phyloP scores from a whole-genome alignment of 345 rosid species.

The Punica granatum region DNA sequence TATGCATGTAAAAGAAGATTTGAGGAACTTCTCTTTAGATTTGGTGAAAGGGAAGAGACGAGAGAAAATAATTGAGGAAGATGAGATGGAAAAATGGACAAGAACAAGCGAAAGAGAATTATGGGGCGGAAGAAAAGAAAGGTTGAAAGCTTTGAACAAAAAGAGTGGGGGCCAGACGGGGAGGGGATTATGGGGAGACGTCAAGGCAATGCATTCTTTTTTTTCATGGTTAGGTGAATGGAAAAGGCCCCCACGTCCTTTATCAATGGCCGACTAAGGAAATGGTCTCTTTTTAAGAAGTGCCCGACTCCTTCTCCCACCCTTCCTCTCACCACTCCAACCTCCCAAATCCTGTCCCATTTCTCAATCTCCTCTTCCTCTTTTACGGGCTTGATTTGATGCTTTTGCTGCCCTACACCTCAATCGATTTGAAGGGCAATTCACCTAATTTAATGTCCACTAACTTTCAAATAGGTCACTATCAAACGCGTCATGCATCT shows the following conservation, averaged over 20 bases:
- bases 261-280: not conserved
- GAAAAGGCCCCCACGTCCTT: not conserved
- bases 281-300: not conserved
- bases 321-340: not conserved
- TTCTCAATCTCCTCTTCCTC: not conserved
- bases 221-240: slow-evolving; percentile 8
- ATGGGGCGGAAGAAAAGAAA: not conserved
- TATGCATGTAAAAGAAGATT: not conserved
- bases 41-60: not conserved
- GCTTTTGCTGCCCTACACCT: not conserved
- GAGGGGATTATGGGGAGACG: not conserved
- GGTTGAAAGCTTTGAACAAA: not conserved
- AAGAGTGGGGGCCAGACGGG: not conserved
- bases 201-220: not conserved
- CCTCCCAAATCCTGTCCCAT: not conserved
- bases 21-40: not conserved
- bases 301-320: too few species aligned
- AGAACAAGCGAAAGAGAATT: not conserved
- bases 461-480: not conserved
- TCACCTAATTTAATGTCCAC: not conserved
- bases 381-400: not conserved
- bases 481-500: not conserved
- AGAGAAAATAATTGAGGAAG: not conserved
- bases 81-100: not conserved
- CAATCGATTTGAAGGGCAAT: not conserved